Evolutionary conservation across 1,139 yeast genomes (phyloP).

Genomic region (Suhomyces coccinellae): DNA sequence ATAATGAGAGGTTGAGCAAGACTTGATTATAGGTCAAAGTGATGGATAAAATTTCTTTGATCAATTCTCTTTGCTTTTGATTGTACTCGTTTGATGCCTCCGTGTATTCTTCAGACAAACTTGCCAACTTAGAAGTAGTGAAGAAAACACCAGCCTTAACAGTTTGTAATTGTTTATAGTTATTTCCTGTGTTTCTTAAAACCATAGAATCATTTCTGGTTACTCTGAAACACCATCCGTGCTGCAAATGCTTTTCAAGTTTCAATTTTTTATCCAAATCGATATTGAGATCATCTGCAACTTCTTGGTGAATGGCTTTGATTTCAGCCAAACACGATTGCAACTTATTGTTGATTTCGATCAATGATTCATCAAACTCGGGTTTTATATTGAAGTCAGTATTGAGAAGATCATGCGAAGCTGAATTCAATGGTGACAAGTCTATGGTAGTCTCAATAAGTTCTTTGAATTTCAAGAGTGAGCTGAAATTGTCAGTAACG

Average conservation of each 20-base stretch:
- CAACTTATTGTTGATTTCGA: conserved; percentile 57
- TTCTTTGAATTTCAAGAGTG: conserved; percentile 71
- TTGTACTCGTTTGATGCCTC: conserved; percentile 68
- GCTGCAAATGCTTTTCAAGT: conserved; percentile 79
- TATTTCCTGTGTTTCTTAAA: conserved; percentile 58
- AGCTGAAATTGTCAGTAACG: conserved; percentile 46
- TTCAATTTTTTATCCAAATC: conserved; percentile 87
- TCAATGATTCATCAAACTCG: conserved; percentile 79
- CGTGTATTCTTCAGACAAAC: conserved; percentile 58
- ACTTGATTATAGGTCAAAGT: conserved; percentile 80
- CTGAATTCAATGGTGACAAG: conserved; percentile 68
- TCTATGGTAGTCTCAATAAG: conserved; percentile 92
- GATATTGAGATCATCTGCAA: conserved; percentile 73
- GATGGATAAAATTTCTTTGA: conserved; percentile 77
- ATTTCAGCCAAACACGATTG: conserved; percentile 58
- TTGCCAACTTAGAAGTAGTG: conserved; percentile 65
- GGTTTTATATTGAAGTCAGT: conserved; percentile 83
- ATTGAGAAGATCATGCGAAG: conserved; percentile 38
- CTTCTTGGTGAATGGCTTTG: conserved; percentile 57
- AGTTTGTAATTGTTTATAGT: conserved; percentile 78
- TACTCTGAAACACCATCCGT: conserved; percentile 92
- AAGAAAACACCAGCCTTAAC: conserved; percentile 94
- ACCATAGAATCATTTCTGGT: conserved; percentile 87
- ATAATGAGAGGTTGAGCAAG: conserved; percentile 61
- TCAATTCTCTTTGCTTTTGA: conserved; percentile 71